A percentile compares a stretch with the other conserved stretches of the same genome.
Conservation (phyloP, 345 rosid species). For the Mallotus nudiflorus region DNA sequence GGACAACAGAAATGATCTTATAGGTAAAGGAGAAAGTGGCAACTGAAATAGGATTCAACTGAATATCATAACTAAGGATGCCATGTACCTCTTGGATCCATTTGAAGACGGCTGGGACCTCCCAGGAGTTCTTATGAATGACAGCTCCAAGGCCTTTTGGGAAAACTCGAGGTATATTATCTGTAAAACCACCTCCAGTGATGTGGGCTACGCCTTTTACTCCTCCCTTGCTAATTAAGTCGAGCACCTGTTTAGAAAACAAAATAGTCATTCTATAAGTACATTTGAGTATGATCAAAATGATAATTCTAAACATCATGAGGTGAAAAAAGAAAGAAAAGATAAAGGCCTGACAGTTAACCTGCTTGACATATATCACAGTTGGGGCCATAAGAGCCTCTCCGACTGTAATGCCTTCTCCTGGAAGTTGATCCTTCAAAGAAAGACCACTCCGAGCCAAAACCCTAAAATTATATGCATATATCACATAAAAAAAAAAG, state of each 20-base stretch:
- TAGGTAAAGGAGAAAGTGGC: not conserved
- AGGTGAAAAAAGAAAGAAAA: slow-evolving; percentile 3
- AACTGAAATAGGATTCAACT: not conserved
- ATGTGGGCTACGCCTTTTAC: slow-evolving; percentile 89
- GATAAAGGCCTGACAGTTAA: slow-evolving; percentile 22
- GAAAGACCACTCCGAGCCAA: slow-evolving; percentile 65
- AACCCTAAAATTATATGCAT: slow-evolving; percentile 44
- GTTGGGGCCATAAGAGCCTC: slow-evolving; percentile 97
- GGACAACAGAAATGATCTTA: not conserved
- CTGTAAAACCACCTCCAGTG: slow-evolving; percentile 94
- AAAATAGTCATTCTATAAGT: not conserved
- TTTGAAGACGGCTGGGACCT: slow-evolving; percentile 65
- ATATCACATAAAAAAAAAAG: not conserved
- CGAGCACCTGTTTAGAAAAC: slow-evolving; percentile 55
- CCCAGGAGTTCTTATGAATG: slow-evolving; percentile 66
- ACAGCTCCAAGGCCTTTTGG: slow-evolving; percentile 80
- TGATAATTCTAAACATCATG: not conserved
- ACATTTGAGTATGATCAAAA: not conserved
- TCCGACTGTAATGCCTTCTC: slow-evolving; percentile 57
- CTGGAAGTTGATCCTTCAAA: slow-evolving; percentile 68
- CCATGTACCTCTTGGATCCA: slow-evolving; percentile 85
- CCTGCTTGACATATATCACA: slow-evolving; percentile 87
- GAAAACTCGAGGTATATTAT: slow-evolving; percentile 84
- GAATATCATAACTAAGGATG: not conserved
- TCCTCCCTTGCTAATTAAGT: slow-evolving; percentile 73